Base-by-base conservation (phyloP, 2,329 filamentous ascomycete species). In the Cadophora malorum region DNA sequence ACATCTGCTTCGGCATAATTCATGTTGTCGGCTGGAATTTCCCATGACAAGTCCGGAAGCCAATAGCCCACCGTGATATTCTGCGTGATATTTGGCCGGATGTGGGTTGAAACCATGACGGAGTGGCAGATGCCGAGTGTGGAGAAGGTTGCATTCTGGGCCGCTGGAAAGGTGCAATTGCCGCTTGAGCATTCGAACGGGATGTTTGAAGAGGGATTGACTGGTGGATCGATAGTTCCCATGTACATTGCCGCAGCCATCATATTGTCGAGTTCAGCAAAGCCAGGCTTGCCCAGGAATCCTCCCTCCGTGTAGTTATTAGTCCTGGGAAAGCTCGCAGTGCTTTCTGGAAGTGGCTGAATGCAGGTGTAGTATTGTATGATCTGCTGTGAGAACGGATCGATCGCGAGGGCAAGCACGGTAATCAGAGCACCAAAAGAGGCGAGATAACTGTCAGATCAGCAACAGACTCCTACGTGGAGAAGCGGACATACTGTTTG, bases 291-390 rank as follows among this genome's bases (percentile, higher is more conserved):
- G 5, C 59, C 35, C 16, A 65, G 12, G 9, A n/a, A 21, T 35
- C 59, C 35, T 23, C 33, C 25, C 5, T 52, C 52, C 9, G 52
- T 31, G 63, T 65, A 65, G 21, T 52, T 49, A 3, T 47, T 16
- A 0, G 52, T 53, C 7, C 59, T 47, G 3, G 63, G 63, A 31
- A 65, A 19, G 5, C 52, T 59, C 1, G 63, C 63, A 12, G 14
- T 10, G 28, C 35, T 49, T 3, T 33, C 49, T 19, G 52, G 12
- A 2, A 59, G 35, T 23, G 59, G n/a, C 28, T 49, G 59, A 25
- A 25, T 59, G 52, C 63, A 65, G 28, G 63, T 33, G 35, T 65
- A 65, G 25, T 59, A 65, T 38, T 38, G 63, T n/a, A 65, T 65
- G 38, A 38, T 23, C 59, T 65, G 63, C 38, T 65, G 63, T 1